phyloP scores from a whole-genome alignment of 1,284 basidiomycete species.

The Cutaneotrichosporon cyanovorans region DNA sequence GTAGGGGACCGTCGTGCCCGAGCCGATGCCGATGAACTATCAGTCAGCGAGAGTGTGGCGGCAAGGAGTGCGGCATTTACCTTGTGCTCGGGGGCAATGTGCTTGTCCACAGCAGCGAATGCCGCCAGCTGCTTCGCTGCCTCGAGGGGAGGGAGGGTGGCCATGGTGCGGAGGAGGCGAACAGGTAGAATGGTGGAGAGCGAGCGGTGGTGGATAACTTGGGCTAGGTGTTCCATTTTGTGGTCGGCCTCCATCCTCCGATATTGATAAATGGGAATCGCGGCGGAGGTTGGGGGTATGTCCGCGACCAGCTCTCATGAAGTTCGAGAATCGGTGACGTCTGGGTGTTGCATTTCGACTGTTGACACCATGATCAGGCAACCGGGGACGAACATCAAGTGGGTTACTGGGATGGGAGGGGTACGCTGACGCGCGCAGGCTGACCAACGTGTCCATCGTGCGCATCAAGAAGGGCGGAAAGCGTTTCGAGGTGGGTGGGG shows the following conservation, averaged over 20 bases:
- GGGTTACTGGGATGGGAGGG: background rate
- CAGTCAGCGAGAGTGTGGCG: background rate
- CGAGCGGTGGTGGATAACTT: background rate
- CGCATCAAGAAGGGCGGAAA: slow-evolving; percentile 94
- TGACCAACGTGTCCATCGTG: slow-evolving; percentile 95
- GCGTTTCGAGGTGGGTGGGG: slow-evolving; percentile 77
- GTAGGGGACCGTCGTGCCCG: slow-evolving; percentile 93
- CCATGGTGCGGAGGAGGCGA: slow-evolving; percentile 6
- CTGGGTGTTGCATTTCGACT: background rate
- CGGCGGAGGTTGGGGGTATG: background rate
- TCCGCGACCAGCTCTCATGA: background rate
- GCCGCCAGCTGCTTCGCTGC: slow-evolving; percentile 84
- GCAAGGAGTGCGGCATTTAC: slow-evolving; percentile 48
- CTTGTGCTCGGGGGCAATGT: slow-evolving; percentile 74
- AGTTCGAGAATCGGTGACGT: background rate
- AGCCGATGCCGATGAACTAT: slow-evolving; percentile 84
- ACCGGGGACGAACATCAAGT: slow-evolving; percentile 22
- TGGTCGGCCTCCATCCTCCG: background rate
- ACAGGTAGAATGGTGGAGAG: slow-evolving; percentile 8
- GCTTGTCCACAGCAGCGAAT: slow-evolving; percentile 86
- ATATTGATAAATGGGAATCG: background rate
- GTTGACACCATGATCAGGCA: slow-evolving; percentile 11
- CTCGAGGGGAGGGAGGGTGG: slow-evolving; percentile 50
- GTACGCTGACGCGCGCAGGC: slow-evolving; percentile 48
- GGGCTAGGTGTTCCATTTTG: background rate